phyloP scores from a whole-genome alignment of 1,139 yeast genomes.

The Nakaseomyces delphensis region DNA sequence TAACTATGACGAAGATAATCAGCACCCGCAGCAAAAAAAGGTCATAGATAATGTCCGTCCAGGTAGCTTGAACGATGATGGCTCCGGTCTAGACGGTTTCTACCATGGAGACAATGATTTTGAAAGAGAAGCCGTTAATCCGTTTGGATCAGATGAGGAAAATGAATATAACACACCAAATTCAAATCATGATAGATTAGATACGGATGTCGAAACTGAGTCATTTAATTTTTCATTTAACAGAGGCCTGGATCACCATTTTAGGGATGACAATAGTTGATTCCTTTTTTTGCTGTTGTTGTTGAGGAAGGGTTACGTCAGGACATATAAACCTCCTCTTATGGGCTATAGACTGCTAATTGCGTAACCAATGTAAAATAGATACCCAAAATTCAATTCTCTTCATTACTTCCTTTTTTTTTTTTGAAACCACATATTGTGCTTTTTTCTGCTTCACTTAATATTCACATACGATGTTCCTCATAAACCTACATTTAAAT shows the following conservation, averaged over 20 bases:
- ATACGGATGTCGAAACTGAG: slow-evolving; percentile 1
- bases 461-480: no score
- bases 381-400: no score
- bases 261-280: background rate
- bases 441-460: no score
- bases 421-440: no score
- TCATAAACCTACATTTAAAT: no score
- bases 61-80: background rate
- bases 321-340: no score
- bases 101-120: slow-evolving; percentile 5
- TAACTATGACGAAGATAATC: background rate
- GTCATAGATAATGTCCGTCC: background rate
- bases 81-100: slow-evolving; percentile 1
- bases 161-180: background rate
- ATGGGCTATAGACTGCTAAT: no score
- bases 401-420: no score
- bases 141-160: slow-evolving; percentile 6
- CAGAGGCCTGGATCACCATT: slow-evolving; percentile 1
- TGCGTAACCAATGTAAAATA: no score
- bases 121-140: slow-evolving; percentile 2
- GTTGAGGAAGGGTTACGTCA: no score
- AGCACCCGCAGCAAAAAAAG: background rate
- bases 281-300: no score
- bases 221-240: slow-evolving; percentile 6
- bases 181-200: slow-evolving; percentile 1